Evolutionary conservation across 1,139 yeast genomes (phyloP).

Genomic region (Geotrichum citri-aurantii): DNA sequence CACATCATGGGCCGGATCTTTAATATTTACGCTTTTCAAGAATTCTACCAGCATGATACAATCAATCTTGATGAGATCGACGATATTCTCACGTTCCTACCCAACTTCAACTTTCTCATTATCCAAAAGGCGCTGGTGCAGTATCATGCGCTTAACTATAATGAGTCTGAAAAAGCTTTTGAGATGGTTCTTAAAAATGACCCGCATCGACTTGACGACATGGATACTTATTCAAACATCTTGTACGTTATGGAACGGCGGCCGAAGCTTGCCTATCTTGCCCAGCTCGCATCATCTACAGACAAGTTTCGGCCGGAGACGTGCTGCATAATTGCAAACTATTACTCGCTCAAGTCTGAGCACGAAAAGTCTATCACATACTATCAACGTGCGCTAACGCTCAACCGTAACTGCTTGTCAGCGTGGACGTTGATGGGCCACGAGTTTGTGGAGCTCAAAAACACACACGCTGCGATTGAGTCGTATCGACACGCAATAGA

Average conservation of each 20-base stretch:
- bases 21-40: constrained; percentile 67
- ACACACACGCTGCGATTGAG: constrained; percentile 96
- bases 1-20: constrained; percentile 51
- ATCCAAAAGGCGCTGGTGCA: constrained; percentile 76
- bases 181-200: constrained; percentile 70
- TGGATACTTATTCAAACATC: constrained; percentile 89
- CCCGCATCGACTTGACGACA: constrained; percentile 82
- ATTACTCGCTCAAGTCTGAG: constrained; percentile 84
- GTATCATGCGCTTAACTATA: constrained; percentile 76
- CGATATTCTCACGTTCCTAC: constrained; percentile 50
- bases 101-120: constrained; percentile 66
- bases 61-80: constrained; percentile 38
- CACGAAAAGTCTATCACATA: constrained; percentile 94
- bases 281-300: constrained; percentile 75
- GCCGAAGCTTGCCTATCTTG: constrained; percentile 76
- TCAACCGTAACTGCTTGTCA: constrained; percentile 73
- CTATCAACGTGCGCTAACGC: constrained; percentile 79
- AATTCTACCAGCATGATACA: constrained; percentile 64
- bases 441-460: constrained; percentile 92
- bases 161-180: constrained; percentile 70
- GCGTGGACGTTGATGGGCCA: constrained; percentile 99
- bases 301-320: constrained; percentile 93
- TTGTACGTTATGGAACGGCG: constrained; percentile 89
- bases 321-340: constrained; percentile 90
- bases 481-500: constrained; percentile 91